Conservation (phyloP, 176 grass and related monocot genomes). For the Saccharum officinarum region DNA sequence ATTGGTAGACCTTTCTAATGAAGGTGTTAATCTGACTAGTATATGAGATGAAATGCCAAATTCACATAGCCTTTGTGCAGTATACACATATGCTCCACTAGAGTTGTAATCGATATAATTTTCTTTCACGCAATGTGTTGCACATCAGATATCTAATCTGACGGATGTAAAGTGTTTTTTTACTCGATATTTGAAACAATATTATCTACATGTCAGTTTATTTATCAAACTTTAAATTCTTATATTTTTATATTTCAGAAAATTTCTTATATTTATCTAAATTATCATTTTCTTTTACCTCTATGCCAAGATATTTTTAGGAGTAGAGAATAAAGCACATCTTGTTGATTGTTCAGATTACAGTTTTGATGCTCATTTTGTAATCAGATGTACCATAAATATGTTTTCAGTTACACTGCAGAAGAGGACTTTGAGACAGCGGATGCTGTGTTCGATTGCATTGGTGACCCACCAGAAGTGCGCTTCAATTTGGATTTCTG, state of each 20-base stretch:
- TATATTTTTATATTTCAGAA: not conserved
- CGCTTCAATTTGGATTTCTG: conserved; percentile 81
- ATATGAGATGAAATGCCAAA: not conserved
- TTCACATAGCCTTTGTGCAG: not conserved
- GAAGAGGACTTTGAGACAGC: conserved; percentile 78
- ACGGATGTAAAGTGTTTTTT: not conserved
- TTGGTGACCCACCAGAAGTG: conserved; percentile 87
- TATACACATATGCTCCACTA: not conserved
- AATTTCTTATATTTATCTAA: not conserved
- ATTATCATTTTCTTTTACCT: not conserved
- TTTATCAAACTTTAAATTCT: not conserved
- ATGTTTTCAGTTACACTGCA: conserved; percentile 64
- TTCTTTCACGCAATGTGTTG: not conserved
- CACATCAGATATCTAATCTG: not conserved
- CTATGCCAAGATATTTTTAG: not conserved
- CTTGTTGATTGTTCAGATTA: not conserved
- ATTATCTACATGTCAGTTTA: not conserved
- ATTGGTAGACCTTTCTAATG: not conserved
- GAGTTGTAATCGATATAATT: not conserved
- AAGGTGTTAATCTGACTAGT: not conserved
- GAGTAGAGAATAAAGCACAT: too few species aligned
- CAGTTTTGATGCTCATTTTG: not conserved
- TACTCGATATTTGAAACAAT: not conserved
- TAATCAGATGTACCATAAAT: not conserved
- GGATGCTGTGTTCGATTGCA: conserved; percentile 86